Evolutionary conservation across 2,329 filamentous ascomycete species (phyloP).

Genomic region (Talaromyces sp.): DNA sequence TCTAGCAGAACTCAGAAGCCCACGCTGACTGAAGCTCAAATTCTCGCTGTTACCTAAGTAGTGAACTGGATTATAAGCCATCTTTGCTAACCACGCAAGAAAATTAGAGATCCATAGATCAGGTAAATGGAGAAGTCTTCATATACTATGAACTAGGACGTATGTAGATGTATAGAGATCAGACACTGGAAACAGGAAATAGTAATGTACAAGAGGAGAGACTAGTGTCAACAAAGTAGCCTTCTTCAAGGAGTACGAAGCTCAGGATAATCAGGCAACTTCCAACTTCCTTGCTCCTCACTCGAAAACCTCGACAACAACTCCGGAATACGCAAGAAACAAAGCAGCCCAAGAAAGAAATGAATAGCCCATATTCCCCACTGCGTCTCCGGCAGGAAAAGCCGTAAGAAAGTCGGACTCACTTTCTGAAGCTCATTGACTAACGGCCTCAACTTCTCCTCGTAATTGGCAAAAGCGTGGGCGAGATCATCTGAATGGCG

Average conservation of each 20-base stretch:
- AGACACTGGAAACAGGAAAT: neutral
- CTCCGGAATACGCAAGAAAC: conserved; percentile 21
- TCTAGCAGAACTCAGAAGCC: neutral
- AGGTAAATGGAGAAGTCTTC: neutral
- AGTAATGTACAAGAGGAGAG: neutral
- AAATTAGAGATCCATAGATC: neutral
- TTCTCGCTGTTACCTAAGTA: neutral
- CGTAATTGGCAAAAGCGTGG: conserved; percentile 20
- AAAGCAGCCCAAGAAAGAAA: conserved; percentile 19
- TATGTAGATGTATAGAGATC: neutral
- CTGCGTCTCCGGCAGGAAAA: neutral
- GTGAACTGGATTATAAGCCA: neutral
- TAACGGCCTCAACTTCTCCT: neutral
- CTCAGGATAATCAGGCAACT: conserved; percentile 26
- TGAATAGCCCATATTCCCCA: conserved; percentile 23
- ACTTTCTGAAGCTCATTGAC: conserved; percentile 5
- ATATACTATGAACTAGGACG: too few relatives aligned
- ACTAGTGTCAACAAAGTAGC: neutral
- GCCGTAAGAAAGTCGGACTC: neutral
- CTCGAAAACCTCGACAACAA: conserved; percentile 22
- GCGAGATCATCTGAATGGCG: conserved; percentile 26
- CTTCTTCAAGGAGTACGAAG: neutral
- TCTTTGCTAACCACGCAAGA: too few relatives aligned
- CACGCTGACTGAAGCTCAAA: neutral
- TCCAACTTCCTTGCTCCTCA: conserved; percentile 25